Conservation (phyloP, 192 early-diverging fungal species). For the Funneliformis mosseae region DNA sequence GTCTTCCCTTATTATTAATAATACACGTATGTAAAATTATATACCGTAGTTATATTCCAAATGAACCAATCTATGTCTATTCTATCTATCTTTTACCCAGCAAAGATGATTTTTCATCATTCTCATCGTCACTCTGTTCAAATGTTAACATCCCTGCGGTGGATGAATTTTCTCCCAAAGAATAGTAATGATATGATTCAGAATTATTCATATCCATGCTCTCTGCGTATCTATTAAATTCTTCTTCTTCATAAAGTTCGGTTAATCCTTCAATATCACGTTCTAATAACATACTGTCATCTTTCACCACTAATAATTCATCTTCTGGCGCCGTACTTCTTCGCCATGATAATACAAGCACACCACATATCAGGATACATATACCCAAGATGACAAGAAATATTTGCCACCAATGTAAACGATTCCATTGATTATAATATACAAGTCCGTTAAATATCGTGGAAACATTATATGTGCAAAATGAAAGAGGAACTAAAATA, state of each 20-base stretch:
- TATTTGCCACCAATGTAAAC: conserved; percentile 61
- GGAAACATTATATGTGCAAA: conserved; percentile 73
- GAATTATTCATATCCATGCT: background rate
- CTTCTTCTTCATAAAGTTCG: conserved; percentile 19
- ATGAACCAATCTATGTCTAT: conserved; percentile 7
- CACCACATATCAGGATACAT: conserved; percentile 62
- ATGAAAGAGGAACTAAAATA: conserved; percentile 71
- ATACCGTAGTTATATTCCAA: background rate
- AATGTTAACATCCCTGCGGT: background rate
- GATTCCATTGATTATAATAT: conserved; percentile 73
- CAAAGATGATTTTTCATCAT: conserved; percentile 18
- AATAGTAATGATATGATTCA: background rate
- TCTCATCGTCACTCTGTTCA: conserved; percentile 10
- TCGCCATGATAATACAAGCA: conserved; percentile 66
- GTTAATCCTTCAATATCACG: conserved; percentile 23
- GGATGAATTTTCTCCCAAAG: background rate
- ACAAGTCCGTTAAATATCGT: conserved; percentile 76
- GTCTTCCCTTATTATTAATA: no score
- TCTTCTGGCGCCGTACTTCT: conserved; percentile 29
- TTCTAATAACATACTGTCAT: background rate
- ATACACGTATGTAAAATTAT: background rate
- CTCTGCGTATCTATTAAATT: background rate
- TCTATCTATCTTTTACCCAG: background rate
- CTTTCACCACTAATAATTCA: conserved; percentile 19
- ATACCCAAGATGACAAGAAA: conserved; percentile 69